Evolutionary conservation across 2,329 filamentous ascomycete species (phyloP).

Genomic region (Fusarium tricinctum): DNA sequence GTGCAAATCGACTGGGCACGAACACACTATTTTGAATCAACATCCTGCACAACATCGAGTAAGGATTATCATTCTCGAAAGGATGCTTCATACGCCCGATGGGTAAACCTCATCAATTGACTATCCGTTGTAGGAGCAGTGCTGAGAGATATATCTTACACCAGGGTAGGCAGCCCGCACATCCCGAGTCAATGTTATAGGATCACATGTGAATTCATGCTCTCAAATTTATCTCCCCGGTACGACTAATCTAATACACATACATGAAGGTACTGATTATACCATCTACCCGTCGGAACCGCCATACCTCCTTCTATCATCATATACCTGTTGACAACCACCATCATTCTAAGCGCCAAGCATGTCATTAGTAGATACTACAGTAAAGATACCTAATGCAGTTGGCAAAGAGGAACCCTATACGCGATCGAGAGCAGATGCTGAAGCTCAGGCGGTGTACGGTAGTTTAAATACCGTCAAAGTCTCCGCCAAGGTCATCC

Average conservation of each 20-base stretch:
- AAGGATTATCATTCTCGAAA: too few species aligned
- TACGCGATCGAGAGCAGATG: conserved; percentile 26
- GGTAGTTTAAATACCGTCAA: conserved; percentile 85
- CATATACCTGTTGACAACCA: conserved; percentile 27
- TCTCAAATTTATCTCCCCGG: conserved; percentile 28
- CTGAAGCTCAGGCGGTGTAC: conserved; percentile 30
- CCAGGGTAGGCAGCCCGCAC: neutral
- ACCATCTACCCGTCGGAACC: conserved; percentile 20
- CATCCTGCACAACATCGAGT: too few species aligned
- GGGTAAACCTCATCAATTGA: too few species aligned
- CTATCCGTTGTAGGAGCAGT: too few species aligned
- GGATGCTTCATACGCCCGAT: too few species aligned
- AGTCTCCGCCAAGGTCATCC: conserved; percentile 94
- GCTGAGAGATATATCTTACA: neutral
- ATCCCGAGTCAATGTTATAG: neutral
- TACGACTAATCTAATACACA: conserved; percentile 49
- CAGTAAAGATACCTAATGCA: conserved; percentile 31
- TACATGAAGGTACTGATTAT: conserved; percentile 39
- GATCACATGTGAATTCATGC: conserved; percentile 20
- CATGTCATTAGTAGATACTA: conserved; percentile 41
- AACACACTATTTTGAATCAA: too few species aligned
- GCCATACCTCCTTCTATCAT: conserved; percentile 38
- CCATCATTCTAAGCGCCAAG: conserved; percentile 29
- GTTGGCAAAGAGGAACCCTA: conserved; percentile 20
- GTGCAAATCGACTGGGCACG: too few species aligned